Evolutionary conservation across 345 rosid species (phyloP).

Genomic region (Arabis alpina): DNA sequence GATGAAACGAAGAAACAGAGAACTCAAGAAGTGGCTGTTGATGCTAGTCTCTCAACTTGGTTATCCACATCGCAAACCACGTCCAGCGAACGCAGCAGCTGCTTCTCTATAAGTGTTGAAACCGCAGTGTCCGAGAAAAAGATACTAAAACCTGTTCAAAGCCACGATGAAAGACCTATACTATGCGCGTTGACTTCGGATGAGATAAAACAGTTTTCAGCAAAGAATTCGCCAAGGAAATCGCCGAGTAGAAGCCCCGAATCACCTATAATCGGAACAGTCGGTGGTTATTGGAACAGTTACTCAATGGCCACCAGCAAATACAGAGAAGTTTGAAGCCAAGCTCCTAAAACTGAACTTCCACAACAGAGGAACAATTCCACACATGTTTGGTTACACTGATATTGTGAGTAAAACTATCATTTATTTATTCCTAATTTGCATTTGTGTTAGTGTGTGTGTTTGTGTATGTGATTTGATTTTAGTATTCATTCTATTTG

Average conservation of each 20-base stretch:
- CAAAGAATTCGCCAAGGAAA: slow-evolving; percentile 68
- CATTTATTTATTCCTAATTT: slow-evolving; percentile 21
- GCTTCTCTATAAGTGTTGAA: slow-evolving; percentile 26
- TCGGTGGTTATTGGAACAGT: slow-evolving; percentile 77
- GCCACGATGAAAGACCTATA: slow-evolving; percentile 83
- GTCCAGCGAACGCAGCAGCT: slow-evolving; percentile 45
- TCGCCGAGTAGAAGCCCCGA: slow-evolving; percentile 85
- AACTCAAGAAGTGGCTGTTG: slow-evolving; percentile 64
- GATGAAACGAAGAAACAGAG: slow-evolving; percentile 49
- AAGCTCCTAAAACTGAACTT: slow-evolving; percentile 13
- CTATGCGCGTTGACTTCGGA: slow-evolving; percentile 78
- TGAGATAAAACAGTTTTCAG: slow-evolving; percentile 79
- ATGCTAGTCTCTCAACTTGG: slow-evolving; percentile 97
- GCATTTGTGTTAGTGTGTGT: slow-evolving; percentile 31
- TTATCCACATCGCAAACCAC: slow-evolving; percentile 52
- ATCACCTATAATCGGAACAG: slow-evolving; percentile 77
- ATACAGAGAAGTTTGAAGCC: slow-evolving; percentile 63
- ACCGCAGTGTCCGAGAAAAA: slow-evolving; percentile 45
- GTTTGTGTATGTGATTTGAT: slow-evolving; percentile 8
- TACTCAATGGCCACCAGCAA: slow-evolving; percentile 49
- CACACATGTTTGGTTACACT: slow-evolving; percentile 13
- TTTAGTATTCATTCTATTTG: slow-evolving; percentile 26
- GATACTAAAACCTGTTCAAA: slow-evolving; percentile 50
- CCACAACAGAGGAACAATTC: slow-evolving; percentile 12
- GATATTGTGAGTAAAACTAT: slow-evolving; percentile 14